A percentile compares a stretch with the other conserved stretches of the same genome.
These are phyloP conservation scores for Camellia lanceoleosa DNA, from an alignment of 148 eudicot genomes.

Conservation along the genomic window DNA sequence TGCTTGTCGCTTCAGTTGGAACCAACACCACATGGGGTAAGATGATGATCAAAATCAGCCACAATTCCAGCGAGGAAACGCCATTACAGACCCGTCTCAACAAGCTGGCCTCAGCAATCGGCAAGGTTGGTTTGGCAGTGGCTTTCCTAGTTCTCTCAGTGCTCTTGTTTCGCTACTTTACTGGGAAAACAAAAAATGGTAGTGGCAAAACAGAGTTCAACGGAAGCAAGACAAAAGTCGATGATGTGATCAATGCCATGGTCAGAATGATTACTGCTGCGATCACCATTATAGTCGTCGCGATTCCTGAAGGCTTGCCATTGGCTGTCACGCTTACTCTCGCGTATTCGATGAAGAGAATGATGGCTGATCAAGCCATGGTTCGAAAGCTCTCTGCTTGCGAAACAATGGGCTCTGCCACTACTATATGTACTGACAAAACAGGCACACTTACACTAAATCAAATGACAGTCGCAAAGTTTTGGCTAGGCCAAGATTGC, in stretches of 20 bases:
- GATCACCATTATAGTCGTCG: neutral
- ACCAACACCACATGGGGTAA: constrained; percentile 14
- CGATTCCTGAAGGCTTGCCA: constrained; percentile 14
- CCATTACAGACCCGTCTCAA: constrained; percentile 4
- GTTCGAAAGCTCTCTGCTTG: constrained; percentile 16
- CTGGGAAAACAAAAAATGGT: constrained; percentile 7
- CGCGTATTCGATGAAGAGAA: constrained; percentile 26
- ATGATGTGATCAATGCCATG: neutral
- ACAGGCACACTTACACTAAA: constrained; percentile 20
- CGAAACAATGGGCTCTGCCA: constrained; percentile 19
- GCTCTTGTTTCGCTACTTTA: constrained; percentile 15
- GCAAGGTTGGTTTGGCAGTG: constrained; percentile 8
- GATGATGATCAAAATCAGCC: constrained; percentile 9
- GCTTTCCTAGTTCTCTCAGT: constrained; percentile 8
- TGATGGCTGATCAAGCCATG: constrained; percentile 15
- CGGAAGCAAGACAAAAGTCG: neutral
- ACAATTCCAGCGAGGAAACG: neutral
- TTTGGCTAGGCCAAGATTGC: constrained; percentile 12
- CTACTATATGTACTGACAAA: constrained; percentile 14
- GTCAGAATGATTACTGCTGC: neutral
- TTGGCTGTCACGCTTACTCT: constrained; percentile 12
- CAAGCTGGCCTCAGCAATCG: constrained; percentile 9
- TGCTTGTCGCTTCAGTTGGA: constrained; percentile 28
- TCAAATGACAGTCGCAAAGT: constrained; percentile 13
- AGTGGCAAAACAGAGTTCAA: constrained; percentile 6